These are phyloP conservation scores for Arthrobotrys conoides DNA, from an alignment of 2,329 filamentous ascomycete genomes.

Conservation along the genomic window DNA sequence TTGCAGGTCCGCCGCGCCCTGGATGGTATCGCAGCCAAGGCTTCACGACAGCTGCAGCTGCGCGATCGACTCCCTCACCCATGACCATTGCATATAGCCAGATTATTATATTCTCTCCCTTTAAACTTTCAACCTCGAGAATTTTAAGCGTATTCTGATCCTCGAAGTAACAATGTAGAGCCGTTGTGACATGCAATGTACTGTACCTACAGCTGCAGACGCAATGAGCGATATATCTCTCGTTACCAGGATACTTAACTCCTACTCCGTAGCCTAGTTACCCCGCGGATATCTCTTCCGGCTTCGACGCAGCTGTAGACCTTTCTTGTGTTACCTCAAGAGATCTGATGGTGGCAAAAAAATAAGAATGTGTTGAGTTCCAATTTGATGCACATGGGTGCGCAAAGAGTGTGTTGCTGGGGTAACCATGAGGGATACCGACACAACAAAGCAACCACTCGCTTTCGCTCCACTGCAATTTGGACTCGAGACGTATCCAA, in stretches of 20 bases:
- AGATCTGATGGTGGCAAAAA: no score
- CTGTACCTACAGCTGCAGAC: background rate
- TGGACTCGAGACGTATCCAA: background rate
- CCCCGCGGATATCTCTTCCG: no score
- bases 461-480: background rate
- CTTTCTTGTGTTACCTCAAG: no score
- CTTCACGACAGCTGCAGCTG: constrained; percentile 22
- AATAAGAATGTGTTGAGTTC: no score
- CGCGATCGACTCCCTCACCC: background rate
- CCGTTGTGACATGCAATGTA: background rate
- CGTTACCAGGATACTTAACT: background rate
- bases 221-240: constrained; percentile 17
- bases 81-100: no score
- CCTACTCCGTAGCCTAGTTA: background rate
- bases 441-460: background rate
- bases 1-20: constrained; percentile 13
- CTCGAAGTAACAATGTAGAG: background rate
- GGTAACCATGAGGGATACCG: no score
- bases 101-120: no score
- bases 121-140: background rate
- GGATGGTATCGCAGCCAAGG: constrained; percentile 29
- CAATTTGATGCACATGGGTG: no score
- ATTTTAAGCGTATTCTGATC: background rate
- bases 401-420: no score
- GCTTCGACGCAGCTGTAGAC: no score